Evolutionary conservation across 768 basidiomycete species (phyloP), one percentile per base, ranked within the genome.

Genomic region (Pisolithus albus): DNA sequence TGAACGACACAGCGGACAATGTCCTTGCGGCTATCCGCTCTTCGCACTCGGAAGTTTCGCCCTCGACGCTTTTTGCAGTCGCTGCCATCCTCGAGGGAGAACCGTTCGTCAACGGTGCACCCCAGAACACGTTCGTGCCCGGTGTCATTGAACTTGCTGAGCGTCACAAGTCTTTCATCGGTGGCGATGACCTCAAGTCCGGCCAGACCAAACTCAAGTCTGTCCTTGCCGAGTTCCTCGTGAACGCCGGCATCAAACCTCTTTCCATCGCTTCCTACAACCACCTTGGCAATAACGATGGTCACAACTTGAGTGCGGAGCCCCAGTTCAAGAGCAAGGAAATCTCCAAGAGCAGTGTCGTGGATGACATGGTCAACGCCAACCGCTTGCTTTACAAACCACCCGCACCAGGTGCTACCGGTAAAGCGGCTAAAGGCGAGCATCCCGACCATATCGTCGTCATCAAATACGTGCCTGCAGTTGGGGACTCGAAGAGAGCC

Each of bases 111-210:
- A 97, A 97, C 64, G 95, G 95, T 46, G 93, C 95, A 9, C 95
- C 95, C 6, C 94, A 98, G 79, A 99, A 99, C 80, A 96, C 95
- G 4, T 97, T 97, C 61, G 93, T 99, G 23, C 95, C 95, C 0
- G 95, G 95, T 56, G 85, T 86, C 61, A 88, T 99, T 63, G 81
- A 83, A 59, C 88, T 99, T 57, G 92, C 95, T 39, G 95, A 97
- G 75, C 79, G 84, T 56, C 72, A 87, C 60, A 75, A 84, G 62
- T 85, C 90, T 7, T 98, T 97, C 78, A 96, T 99, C 61, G 95
- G 91, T 43, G 94, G 95, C 34, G 95, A 97, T 64, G 95, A 98
- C 66, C 85, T 97, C 71, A 97, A 98, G 79, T 92, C 90, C 7
- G 94, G 95, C 7, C 94, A 97, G 77, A 95, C 94, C 45, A 92